Percentiles rank a stretch among this genome's conserved stretches.
Conservation (phyloP, 1,139 yeast genomes). For the Blastobotrys serpentis region DNA sequence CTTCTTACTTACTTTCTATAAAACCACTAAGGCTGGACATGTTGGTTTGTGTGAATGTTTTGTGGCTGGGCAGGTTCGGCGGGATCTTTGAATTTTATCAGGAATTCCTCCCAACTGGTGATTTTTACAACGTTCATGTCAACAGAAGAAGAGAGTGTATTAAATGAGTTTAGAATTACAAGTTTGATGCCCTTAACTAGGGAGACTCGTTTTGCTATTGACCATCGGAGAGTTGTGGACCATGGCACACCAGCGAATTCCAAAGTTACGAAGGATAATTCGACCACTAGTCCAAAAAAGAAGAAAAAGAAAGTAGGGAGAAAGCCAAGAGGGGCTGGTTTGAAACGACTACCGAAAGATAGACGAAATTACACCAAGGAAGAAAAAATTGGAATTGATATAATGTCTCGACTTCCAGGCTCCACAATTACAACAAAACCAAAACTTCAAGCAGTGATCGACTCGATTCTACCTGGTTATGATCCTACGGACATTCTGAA, state of each 20-base stretch:
- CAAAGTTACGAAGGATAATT: too few relatives aligned
- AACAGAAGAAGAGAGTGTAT: not conserved
- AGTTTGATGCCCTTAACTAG: not conserved
- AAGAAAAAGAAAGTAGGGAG: not conserved
- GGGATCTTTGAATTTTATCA: too few relatives aligned
- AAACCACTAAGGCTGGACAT: conserved; percentile 39
- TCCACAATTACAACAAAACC: conserved; percentile 1
- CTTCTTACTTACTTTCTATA: conserved; percentile 36
- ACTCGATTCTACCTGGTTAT: conserved; percentile 17
- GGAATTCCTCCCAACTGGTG: not conserved
- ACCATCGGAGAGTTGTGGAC: not conserved
- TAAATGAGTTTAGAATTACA: not conserved
- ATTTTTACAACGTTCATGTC: not conserved
- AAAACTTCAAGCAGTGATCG: conserved; percentile 13
- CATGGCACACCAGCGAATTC: too few relatives aligned
- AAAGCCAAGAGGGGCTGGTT: not conserved
- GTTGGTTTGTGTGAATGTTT: not conserved
- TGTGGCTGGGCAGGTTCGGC: conserved; percentile 1
- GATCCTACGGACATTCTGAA: conserved; percentile 14
- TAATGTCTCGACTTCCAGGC: conserved; percentile 10
- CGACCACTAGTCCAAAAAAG: not conserved
- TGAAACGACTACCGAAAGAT: conserved; percentile 8
- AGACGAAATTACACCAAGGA: conserved; percentile 11
- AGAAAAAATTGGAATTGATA: conserved; percentile 13
- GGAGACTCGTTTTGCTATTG: conserved; percentile 6